Conservation (phyloP, 768 basidiomycete genomes). For the Kwoniella heveanensis region DNA sequence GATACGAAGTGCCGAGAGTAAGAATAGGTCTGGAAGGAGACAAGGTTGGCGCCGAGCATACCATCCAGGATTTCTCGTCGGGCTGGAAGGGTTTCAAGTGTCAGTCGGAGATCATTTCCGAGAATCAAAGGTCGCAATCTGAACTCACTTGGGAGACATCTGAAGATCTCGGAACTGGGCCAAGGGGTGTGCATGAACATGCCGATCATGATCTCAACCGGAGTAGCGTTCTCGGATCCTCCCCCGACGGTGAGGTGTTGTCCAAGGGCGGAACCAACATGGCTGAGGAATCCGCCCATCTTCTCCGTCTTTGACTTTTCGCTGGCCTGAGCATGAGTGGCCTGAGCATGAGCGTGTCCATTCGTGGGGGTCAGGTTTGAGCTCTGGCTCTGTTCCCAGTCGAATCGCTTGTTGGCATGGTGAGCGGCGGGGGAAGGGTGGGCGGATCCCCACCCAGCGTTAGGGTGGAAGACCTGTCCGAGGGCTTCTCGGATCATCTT, state of each 20-base stretch:
- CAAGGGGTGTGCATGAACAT: constrained; percentile 98
- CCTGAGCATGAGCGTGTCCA: neutral
- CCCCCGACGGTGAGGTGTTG: constrained; percentile 27
- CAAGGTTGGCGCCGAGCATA: constrained; percentile 94
- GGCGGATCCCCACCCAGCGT: constrained; percentile 29
- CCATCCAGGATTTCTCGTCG: constrained; percentile 94
- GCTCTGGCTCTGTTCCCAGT: constrained; percentile 37
- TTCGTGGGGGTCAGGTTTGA: constrained; percentile 19
- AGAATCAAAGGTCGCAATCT: neutral
- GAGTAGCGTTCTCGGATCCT: constrained; percentile 52
- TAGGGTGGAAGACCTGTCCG: constrained; percentile 34
- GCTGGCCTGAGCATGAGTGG: constrained; percentile 7
- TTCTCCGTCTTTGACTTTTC: constrained; percentile 19
- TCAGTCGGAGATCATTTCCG: neutral
- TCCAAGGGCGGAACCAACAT: constrained; percentile 42
- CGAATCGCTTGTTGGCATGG: constrained; percentile 38
- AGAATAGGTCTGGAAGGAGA: constrained; percentile 94
- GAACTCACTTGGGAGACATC: constrained; percentile 84
- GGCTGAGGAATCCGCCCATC: constrained; percentile 42
- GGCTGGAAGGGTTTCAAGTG: constrained; percentile 57
- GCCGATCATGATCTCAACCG: constrained; percentile 71
- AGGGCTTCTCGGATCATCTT: constrained; percentile 74
- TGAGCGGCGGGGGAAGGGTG: constrained; percentile 37
- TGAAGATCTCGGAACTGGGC: constrained; percentile 93
- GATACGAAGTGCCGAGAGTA: constrained; percentile 93